phyloP scores from a whole-genome alignment of 176 grass and related monocot species.

The Bromus sterilis region DNA sequence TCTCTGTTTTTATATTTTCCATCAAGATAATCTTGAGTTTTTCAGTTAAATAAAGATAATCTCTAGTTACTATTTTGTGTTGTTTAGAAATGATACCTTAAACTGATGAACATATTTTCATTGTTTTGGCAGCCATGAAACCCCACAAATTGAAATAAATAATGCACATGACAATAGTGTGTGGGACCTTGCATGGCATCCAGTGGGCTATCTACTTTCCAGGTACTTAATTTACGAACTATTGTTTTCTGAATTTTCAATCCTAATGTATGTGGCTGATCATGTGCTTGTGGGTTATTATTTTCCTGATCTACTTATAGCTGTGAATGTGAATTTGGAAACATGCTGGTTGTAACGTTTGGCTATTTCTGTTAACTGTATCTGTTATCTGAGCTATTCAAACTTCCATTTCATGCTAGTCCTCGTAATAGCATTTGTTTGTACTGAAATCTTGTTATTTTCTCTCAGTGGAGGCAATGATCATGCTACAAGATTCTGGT shows the following conservation, averaged over 20 bases:
- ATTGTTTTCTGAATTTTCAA: constrained; percentile 7
- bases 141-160: constrained; percentile 83
- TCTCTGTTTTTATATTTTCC: neutral
- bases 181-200: constrained; percentile 99
- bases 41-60: neutral
- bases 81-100: constrained; percentile 4
- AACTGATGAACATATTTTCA: constrained; percentile 8
- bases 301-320: constrained; percentile 1
- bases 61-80: constrained; percentile 19
- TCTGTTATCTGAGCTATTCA: neutral
- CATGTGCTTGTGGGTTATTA: neutral
- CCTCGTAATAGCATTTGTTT: neutral
- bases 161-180: constrained; percentile 93
- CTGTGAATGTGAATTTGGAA: neutral
- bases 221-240: constrained; percentile 38
- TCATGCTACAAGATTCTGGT: constrained; percentile 97
- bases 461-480: constrained; percentile 83
- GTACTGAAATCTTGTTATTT: constrained; percentile 12
- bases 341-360: neutral
- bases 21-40: neutral
- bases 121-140: constrained; percentile 75
- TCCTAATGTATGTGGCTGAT: neutral
- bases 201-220: constrained; percentile 99
- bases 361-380: neutral
- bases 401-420: neutral